Evolutionary conservation across 345 rosid species (phyloP).

Genomic region (Cardamine occulta): DNA sequence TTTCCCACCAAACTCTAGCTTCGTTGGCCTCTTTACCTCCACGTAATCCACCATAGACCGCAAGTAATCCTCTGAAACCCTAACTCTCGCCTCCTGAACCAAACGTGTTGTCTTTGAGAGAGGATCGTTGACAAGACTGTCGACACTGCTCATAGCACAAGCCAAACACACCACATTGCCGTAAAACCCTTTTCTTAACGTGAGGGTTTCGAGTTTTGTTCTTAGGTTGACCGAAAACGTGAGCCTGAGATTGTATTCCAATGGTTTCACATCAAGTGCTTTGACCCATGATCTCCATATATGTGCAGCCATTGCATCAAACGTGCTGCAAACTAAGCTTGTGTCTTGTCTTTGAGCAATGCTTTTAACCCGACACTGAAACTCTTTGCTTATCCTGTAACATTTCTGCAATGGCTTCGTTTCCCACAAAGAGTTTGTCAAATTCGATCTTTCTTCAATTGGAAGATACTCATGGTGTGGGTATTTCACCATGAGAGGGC

Average conservation of each 20-base stretch:
- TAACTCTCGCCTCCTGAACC: slow-evolving; percentile 67
- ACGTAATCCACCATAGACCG: slow-evolving; percentile 73
- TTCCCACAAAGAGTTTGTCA: slow-evolving; percentile 68
- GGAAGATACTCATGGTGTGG: slow-evolving; percentile 74
- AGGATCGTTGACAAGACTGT: slow-evolving; percentile 54
- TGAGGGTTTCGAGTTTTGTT: slow-evolving; percentile 60
- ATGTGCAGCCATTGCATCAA: slow-evolving; percentile 91
- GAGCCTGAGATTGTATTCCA: slow-evolving; percentile 69
- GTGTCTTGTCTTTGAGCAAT: slow-evolving; percentile 56
- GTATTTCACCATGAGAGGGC: slow-evolving; percentile 64
- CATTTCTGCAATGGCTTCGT: slow-evolving; percentile 75
- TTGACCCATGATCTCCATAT: slow-evolving; percentile 94
- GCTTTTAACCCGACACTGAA: slow-evolving; percentile 63
- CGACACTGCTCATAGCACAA: slow-evolving; percentile 66
- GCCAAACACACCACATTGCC: slow-evolving; percentile 87
- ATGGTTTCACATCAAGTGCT: slow-evolving; percentile 78
- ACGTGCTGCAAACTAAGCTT: slow-evolving; percentile 57
- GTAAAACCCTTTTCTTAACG: slow-evolving; percentile 69
- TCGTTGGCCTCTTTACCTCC: slow-evolving; percentile 66
- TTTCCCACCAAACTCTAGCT: slow-evolving; percentile 89
- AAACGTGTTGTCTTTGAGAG: slow-evolving; percentile 56
- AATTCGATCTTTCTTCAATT: slow-evolving; percentile 68
- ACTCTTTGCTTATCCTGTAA: slow-evolving; percentile 67
- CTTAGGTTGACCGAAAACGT: slow-evolving; percentile 88
- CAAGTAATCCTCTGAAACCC: slow-evolving; percentile 74